Evolutionary conservation across 306 rosid genomes (phyloP), one percentile per base, ranked within the genome.

Genomic region (Vigna angularis): DNA sequence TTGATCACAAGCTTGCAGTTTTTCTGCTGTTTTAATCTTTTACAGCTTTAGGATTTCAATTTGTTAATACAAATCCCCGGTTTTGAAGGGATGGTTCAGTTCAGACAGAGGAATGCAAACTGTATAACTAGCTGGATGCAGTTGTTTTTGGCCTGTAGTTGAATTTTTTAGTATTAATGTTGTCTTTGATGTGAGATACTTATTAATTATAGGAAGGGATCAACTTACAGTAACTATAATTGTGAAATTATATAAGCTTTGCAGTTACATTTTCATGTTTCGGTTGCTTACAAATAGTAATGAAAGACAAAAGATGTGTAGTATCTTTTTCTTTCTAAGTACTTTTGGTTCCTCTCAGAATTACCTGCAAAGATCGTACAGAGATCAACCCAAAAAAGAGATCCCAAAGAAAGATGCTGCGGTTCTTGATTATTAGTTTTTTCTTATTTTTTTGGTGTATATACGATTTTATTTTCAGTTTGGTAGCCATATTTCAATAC

Each of bases 51-150:
- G 84, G 83, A 49, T 34, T 55, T 85, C 72, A 76, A 50, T 47
- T 67, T 73, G 78, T 52, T 72, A 53, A 76, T 85, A 89, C 86
- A 81, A 67, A 76, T 53, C 65, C 59, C 36, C 62, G 56, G 11
- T 20, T 72, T 64, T 72, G 77, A 76, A 66, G 80, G 44, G 42
- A 58, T 82, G 83, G 45, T 70, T 77, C 32, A 17, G 52, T 45
- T 73, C 71, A 57, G 71, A 72, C 50, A 56, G 55, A 58, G 83
- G 78, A 72, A 59, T 77, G 52, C 12, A 72, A 42, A 52, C 32
- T 58, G 76, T 38, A 18, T 26, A 56, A 55, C 75, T 63, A 52
- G 18, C 66, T 32, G 47, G 78, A 71, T 38, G 66, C 49, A 49
- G 16, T 61, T 79, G 12, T 10, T 20, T 70, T 49, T 62, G 14